Evolutionary conservation across 192 early-diverging fungal genomes (phyloP).

Genomic region (Cetraspora pellucida): DNA sequence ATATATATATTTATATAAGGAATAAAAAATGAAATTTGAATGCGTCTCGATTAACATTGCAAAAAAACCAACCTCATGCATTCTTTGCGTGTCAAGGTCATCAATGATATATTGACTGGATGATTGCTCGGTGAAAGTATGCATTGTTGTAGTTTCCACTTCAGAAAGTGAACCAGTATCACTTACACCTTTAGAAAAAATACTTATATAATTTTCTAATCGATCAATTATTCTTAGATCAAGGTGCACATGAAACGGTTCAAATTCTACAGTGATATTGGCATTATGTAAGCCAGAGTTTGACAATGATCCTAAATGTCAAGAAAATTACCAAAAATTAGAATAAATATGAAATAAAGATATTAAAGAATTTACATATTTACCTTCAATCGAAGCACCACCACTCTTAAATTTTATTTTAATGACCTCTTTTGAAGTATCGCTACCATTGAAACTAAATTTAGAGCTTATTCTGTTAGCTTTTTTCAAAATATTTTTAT

Average conservation of each 20-base stretch:
- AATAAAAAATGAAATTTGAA: neutral
- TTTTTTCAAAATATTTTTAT: neutral
- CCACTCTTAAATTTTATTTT: constrained; percentile 1
- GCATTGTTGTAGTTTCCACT: neutral
- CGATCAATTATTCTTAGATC: constrained; percentile 50
- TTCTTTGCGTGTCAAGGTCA: constrained; percentile 36
- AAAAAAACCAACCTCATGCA: constrained; percentile 32
- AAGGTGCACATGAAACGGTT: constrained; percentile 52
- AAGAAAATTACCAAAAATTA: neutral
- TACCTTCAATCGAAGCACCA: constrained; percentile 1
- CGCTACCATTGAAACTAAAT: neutral
- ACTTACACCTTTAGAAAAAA: constrained; percentile 34
- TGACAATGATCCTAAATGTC: neutral
- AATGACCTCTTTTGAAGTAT: neutral
- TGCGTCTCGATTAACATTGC: neutral
- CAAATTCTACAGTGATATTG: constrained; percentile 49
- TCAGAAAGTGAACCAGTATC: neutral
- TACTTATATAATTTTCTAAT: constrained; percentile 47
- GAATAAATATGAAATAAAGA: neutral
- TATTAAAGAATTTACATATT: neutral
- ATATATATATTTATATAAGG: neutral
- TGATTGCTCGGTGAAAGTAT: neutral
- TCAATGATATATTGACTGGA: constrained; percentile 41
- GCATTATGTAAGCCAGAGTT: neutral
- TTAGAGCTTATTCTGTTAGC: neutral